These are phyloP conservation scores for Lactarius tabidus DNA, from an alignment of 768 basidiomycete species.

Conservation along the genomic window DNA sequence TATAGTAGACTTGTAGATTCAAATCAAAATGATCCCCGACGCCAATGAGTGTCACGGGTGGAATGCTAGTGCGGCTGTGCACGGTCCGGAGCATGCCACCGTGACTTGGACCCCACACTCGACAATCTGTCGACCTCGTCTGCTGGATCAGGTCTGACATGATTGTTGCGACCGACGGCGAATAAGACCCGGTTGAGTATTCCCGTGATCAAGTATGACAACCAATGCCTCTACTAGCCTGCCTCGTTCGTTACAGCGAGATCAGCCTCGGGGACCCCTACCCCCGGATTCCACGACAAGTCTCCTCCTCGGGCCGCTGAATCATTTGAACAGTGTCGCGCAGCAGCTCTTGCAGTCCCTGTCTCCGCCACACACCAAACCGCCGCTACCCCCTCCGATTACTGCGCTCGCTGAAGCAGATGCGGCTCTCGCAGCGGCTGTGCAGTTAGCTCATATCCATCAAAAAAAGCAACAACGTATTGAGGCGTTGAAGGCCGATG, in stretches of 20 bases:
- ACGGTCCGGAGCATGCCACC: too few species aligned
- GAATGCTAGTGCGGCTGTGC: too few species aligned
- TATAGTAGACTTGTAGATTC: too few species aligned
- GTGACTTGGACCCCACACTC: too few species aligned
- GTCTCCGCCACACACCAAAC: constrained; percentile 60
- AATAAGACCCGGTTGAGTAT: too few species aligned
- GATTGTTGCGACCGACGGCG: too few species aligned
- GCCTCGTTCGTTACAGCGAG: neutral
- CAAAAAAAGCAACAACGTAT: constrained; percentile 74
- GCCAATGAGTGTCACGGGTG: neutral
- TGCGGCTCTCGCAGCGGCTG: constrained; percentile 56
- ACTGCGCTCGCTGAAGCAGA: constrained; percentile 61
- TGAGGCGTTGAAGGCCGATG: constrained; percentile 65
- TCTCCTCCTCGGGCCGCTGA: constrained; percentile 57
- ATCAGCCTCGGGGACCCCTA: neutral
- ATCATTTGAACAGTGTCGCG: constrained; percentile 57
- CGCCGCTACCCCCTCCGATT: constrained; percentile 55
- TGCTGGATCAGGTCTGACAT: too few species aligned
- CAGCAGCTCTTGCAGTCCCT: constrained; percentile 69
- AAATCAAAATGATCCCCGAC: neutral
- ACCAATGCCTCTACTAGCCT: neutral
- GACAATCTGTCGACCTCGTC: too few species aligned
- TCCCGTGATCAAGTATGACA: neutral
- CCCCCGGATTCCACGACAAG: constrained; percentile 50
- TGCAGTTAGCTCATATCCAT: constrained; percentile 63